Percentiles rank a stretch among this genome's conserved stretches.
Conservation (phyloP, 176 grass and related monocot species). For the Luzula sylvatica region DNA sequence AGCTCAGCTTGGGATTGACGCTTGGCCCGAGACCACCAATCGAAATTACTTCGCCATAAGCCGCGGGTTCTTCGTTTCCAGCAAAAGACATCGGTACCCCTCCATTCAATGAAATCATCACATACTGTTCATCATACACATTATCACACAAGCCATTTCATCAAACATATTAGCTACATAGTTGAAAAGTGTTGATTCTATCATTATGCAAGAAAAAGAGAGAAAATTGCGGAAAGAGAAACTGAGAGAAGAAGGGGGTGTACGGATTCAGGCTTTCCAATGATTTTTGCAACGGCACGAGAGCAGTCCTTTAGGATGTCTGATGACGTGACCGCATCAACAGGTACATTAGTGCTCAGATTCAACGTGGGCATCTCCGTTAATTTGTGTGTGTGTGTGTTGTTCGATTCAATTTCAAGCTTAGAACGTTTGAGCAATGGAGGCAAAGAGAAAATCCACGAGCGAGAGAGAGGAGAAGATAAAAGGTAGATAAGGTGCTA, state of each 20-base stretch:
- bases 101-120: conserved; percentile 41
- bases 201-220: background rate
- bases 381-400: background rate
- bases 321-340: conserved; percentile 70
- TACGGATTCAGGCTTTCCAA: conserved; percentile 95
- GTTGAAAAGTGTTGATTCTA: background rate
- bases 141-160: background rate
- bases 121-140: conserved; percentile 33
- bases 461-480: background rate
- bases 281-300: conserved; percentile 57
- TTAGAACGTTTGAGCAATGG: background rate
- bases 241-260: background rate
- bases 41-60: conserved; percentile 39
- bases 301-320: conserved; percentile 90
- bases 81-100: conserved; percentile 36
- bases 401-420: too few species aligned
- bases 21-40: conserved; percentile 30
- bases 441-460: background rate
- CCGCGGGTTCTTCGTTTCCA: conserved; percentile 33
- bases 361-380: conserved; percentile 66
- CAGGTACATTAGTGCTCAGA: conserved; percentile 84
- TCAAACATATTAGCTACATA: conserved; percentile 12
- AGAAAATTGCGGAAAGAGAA: background rate
- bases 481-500: background rate
- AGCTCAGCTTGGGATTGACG: conserved; percentile 38